Evolutionary conservation across 2,329 filamentous ascomycete species (phyloP).

Genomic region (Capronia epimyces): DNA sequence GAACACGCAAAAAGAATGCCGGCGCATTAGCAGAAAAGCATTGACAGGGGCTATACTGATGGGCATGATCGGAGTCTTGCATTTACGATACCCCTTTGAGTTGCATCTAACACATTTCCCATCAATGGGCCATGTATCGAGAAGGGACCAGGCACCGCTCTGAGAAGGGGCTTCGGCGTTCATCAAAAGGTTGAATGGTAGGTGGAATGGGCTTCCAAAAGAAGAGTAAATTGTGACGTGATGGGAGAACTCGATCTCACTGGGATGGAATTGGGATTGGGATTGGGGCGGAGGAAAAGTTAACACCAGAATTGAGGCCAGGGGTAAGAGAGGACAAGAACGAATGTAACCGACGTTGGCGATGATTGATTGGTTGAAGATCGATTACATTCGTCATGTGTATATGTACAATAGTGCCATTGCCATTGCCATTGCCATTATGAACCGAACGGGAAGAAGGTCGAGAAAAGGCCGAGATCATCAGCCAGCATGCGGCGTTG

Average conservation of each 20-base stretch:
- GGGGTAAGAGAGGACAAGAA: background rate
- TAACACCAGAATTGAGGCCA: too few relatives aligned
- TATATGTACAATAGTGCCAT: constrained; percentile 4
- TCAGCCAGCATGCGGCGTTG: background rate
- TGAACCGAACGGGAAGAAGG: background rate
- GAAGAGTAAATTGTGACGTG: background rate
- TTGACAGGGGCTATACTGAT: constrained; percentile 5
- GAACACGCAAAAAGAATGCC: background rate
- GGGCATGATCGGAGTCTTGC: constrained; percentile 13
- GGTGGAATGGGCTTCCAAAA: background rate
- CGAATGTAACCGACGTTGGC: background rate
- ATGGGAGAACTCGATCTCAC: background rate
- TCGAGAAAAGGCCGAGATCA: background rate
- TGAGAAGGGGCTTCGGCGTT: background rate
- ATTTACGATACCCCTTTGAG: constrained; percentile 23
- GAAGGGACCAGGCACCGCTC: too few relatives aligned
- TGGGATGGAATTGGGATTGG: background rate
- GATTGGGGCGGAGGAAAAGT: background rate
- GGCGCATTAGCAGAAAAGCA: constrained; percentile 10
- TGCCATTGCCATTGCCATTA: background rate
- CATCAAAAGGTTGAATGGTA: background rate
- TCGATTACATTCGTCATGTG: constrained; percentile 3
- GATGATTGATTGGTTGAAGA: background rate
- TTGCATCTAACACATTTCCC: constrained; percentile 3
- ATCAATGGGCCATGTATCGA: background rate